Evolutionary conservation across 2,329 filamentous ascomycete species (phyloP).

Genomic region (Rutstroemia sp.): DNA sequence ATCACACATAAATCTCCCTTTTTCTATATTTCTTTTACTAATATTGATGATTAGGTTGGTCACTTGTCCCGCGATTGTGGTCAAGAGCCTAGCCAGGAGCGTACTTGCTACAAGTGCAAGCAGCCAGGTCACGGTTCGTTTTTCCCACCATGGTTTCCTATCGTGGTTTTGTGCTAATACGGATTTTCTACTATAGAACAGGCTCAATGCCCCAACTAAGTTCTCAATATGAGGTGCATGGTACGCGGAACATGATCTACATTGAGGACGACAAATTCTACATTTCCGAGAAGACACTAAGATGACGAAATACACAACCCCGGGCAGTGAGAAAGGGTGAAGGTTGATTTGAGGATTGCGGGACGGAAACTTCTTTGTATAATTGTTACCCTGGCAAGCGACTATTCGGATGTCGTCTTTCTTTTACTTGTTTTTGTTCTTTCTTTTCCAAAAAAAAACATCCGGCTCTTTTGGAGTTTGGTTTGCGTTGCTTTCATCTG

Average conservation of each 20-base stretch:
- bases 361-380: slow-evolving; percentile 24
- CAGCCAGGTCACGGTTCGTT: slow-evolving; percentile 37
- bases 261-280: slow-evolving; percentile 18
- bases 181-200: slow-evolving; percentile 48
- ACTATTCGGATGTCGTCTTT: background rate
- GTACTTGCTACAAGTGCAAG: slow-evolving; percentile 97
- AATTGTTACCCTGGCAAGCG: slow-evolving; percentile 11
- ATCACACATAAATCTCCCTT: background rate
- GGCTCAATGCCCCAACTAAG: slow-evolving; percentile 65
- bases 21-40: background rate
- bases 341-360: slow-evolving; percentile 27
- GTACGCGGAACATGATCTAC: slow-evolving; percentile 19
- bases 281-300: slow-evolving; percentile 23
- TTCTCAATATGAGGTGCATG: slow-evolving; percentile 45
- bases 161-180: slow-evolving; percentile 64
- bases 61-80: slow-evolving; percentile 69
- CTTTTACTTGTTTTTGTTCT: background rate
- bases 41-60: background rate
- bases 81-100: slow-evolving; percentile 82
- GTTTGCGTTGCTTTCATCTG: slow-evolving; percentile 10
- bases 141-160: slow-evolving; percentile 49
- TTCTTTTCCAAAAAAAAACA: slow-evolving; percentile 3
- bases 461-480: slow-evolving; percentile 5
- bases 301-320: slow-evolving; percentile 24
- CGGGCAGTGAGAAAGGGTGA: slow-evolving; percentile 28